phyloP scores from a whole-genome alignment of 164 flowering plant species.

The Santalum album region DNA sequence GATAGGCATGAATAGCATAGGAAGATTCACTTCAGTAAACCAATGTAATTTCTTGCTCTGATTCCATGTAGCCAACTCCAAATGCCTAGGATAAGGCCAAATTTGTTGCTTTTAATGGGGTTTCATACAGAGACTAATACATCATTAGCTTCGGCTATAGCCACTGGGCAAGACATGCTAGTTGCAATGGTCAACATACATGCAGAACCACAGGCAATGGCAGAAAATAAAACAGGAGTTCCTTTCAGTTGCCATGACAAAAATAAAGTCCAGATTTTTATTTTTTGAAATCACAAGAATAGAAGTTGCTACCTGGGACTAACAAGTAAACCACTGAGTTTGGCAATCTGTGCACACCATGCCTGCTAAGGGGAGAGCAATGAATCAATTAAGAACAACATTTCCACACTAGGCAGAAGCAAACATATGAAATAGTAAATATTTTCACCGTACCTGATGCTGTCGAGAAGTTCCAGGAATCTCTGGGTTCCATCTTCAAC shows the following conservation, averaged over 20 bases:
- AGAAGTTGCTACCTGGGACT: constrained; percentile 66
- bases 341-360: constrained; percentile 85
- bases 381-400: constrained; percentile 11
- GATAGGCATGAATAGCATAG: too few relatives aligned
- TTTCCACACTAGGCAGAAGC: constrained; percentile 6
- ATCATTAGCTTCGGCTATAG: too few relatives aligned
- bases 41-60: too few relatives aligned
- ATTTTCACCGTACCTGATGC: constrained; percentile 41
- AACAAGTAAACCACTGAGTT: constrained; percentile 74
- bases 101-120: too few relatives aligned
- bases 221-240: not conserved
- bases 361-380: constrained; percentile 40
- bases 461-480: constrained; percentile 63
- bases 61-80: too few relatives aligned
- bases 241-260: not conserved
- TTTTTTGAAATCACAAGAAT: not conserved
- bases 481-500: constrained; percentile 84
- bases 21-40: too few relatives aligned
- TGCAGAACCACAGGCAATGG: not conserved
- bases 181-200: too few relatives aligned
- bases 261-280: not conserved
- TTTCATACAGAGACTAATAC: too few relatives aligned
- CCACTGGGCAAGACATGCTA: too few relatives aligned
- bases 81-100: too few relatives aligned
- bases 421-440: not conserved